Evolutionary conservation across 2,329 filamentous ascomycete species (phyloP).

Genomic region (Aspergillus glaucus): DNA sequence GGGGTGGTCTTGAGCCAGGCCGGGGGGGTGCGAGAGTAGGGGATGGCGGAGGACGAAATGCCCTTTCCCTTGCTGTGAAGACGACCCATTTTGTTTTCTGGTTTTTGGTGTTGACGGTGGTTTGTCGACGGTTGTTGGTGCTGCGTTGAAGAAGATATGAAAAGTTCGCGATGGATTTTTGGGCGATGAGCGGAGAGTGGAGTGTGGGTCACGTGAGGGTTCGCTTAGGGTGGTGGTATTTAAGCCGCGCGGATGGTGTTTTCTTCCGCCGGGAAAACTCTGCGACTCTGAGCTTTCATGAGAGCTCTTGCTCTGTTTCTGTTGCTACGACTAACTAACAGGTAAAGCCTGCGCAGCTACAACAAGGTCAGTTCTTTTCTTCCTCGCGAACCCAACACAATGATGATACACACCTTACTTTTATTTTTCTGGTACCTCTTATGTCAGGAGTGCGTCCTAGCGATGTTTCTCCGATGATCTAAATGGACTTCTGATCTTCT

Average conservation of each 20-base stretch:
- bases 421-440: constrained; percentile 96
- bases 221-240: constrained; percentile 10
- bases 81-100: constrained; percentile 51
- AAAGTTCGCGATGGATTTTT: constrained; percentile 5
- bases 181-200: constrained; percentile 7
- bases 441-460: constrained; percentile 60
- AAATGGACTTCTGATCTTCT: constrained; percentile 71
- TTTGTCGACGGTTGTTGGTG: constrained; percentile 23
- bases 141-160: constrained; percentile 4
- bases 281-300: not conserved
- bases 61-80: constrained; percentile 99
- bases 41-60: constrained; percentile 90
- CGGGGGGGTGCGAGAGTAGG: constrained; percentile 89
- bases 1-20: constrained; percentile 98
- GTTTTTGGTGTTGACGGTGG: constrained; percentile 16
- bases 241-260: constrained; percentile 8
- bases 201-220: constrained; percentile 30
- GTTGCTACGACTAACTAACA: constrained; percentile 1
- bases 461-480: constrained; percentile 64
- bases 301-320: not conserved
- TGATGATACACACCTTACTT: constrained; percentile 66
- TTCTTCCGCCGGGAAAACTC: constrained; percentile 2
- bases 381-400: constrained; percentile 18
- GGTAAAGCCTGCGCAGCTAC: not conserved
- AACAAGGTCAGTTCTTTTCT: constrained; percentile 1